Base-by-base conservation (phyloP, 1,284 basidiomycete genomes). In the Xerocomus nothofagi region DNA sequence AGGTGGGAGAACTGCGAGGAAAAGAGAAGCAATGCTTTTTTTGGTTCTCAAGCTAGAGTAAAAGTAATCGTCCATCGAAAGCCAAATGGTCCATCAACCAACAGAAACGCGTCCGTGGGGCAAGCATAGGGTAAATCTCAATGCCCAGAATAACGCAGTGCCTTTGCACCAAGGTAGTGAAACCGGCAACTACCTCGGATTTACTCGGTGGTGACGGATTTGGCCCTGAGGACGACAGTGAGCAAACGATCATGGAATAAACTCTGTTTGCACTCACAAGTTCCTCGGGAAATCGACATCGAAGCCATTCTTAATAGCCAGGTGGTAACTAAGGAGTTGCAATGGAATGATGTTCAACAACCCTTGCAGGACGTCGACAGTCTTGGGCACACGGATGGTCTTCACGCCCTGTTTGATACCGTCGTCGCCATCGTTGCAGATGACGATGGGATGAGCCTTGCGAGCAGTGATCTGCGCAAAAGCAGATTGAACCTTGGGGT, bases 231-330 rank as follows among this genome's bases (percentile, higher is more conserved):
- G 26, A 42, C 39, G 44, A 29, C 46, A 50, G 47, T 57, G 39
- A 55, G 44, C 39, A 44, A 55, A 55, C 30, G 53, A 34, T 45
- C 38, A 41, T n/a, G 26, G 36, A 45, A 21, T 15, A 51, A 20
- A 29, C 39, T 6, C 44, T 54, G 42, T 44, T 20, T 34, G n/a
- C 39, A 50, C 88, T 63, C 64, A 89, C 82, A 98, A 77, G 79
- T 98, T 98, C 65, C 96, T 81, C 23, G 96, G 96, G 88, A 98
- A 98, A 71, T 99, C 96, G 62, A 98, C 96, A 69, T 99, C 95
- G 59, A 93, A 94, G 44, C 96, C 96, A 67, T 93, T 94, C 73
- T 84, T 89, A 61, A 97, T 86, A 10, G 96, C 96, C 55, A 99
- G 76, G 76, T 99, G 95, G 75, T 99, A 99, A 55, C 90, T 93